These are phyloP conservation scores for Eucalyptus sp. DNA, from an alignment of 345 rosid genomes.

Conservation along the genomic window DNA sequence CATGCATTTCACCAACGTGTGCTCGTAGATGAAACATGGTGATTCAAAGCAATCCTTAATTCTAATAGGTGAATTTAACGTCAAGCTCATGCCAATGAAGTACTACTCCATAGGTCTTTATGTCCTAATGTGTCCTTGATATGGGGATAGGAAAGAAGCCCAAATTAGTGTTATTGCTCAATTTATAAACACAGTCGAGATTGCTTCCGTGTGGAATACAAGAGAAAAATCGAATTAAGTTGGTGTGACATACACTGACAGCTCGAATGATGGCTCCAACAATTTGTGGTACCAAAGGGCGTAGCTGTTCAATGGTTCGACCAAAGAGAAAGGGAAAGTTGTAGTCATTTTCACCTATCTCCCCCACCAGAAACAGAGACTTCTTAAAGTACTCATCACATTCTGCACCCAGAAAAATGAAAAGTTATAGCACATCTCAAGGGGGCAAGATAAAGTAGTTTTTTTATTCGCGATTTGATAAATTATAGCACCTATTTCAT, in stretches of 20 bases:
- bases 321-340: constrained; percentile 25
- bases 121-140: not conserved
- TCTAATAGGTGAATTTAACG: not conserved
- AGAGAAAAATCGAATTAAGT: not conserved
- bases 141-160: not conserved
- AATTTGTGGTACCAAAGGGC: constrained; percentile 25
- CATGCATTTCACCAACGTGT: not conserved
- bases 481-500: not conserved
- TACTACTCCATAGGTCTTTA: not conserved
- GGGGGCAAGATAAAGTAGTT: not conserved
- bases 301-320: constrained; percentile 13
- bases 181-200: not conserved
- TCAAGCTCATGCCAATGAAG: not conserved
- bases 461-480: too few species aligned
- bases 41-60: not conserved
- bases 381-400: constrained; percentile 34
- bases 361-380: constrained; percentile 52
- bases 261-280: constrained; percentile 17
- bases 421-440: not conserved
- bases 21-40: not conserved
- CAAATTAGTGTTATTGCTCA: not conserved
- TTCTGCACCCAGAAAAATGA: constrained; percentile 4
- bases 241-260: not conserved
- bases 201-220: not conserved
- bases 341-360: constrained; percentile 66